phyloP scores from a whole-genome alignment of 176 grass and related monocot genomes.

The Aegilops sharonensis region DNA sequence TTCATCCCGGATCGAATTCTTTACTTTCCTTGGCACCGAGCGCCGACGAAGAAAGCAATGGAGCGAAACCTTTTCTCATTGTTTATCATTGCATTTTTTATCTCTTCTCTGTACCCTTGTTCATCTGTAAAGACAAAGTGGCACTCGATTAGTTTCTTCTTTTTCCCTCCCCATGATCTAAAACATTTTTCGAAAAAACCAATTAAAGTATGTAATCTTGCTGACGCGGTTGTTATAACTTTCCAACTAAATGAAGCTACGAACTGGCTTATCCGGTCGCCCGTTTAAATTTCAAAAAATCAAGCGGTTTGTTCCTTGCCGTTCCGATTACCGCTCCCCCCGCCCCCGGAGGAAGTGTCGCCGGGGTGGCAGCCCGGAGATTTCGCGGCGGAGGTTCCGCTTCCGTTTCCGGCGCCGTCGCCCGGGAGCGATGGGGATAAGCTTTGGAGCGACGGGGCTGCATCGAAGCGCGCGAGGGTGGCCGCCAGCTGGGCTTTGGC shows the following conservation, averaged over 20 bases:
- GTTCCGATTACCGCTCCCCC: background rate
- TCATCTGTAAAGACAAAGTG: conserved; percentile 36
- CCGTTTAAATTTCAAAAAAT: background rate
- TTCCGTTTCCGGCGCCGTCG: background rate
- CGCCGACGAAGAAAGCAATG: conserved; percentile 34
- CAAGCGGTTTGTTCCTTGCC: background rate
- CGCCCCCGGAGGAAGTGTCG: background rate
- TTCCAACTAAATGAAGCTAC: background rate
- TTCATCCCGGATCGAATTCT: background rate
- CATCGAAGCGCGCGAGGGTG: conserved; percentile 40
- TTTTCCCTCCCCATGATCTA: background rate
- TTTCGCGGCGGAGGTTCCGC: background rate
- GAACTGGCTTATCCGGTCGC: background rate
- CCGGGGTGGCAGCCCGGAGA: conserved; percentile 29
- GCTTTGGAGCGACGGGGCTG: background rate
- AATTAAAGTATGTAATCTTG: background rate
- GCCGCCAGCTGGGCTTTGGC: conserved; percentile 35
- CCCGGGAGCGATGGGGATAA: background rate
- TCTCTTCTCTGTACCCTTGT: background rate
- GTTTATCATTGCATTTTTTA: background rate
- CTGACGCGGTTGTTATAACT: background rate
- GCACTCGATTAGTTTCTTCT: background rate
- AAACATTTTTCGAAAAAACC: background rate
- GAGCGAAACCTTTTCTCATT: background rate
- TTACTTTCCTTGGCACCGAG: background rate